A percentile compares a stretch with the other conserved stretches of the same genome.
These are phyloP conservation scores for Citrus unshiu DNA, from an alignment of 345 rosid genomes.

Conservation along the genomic window DNA sequence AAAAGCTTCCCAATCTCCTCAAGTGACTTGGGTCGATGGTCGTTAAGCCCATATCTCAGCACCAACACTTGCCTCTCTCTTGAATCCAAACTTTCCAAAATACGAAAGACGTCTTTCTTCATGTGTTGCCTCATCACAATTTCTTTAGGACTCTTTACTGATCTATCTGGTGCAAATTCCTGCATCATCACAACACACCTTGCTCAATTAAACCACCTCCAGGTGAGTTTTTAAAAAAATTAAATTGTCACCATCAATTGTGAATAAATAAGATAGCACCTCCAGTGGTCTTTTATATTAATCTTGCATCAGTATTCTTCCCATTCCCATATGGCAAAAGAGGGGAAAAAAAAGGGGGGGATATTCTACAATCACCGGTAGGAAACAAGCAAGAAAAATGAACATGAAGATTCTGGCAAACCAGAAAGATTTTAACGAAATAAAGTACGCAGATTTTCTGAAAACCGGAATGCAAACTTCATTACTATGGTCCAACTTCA, in stretches of 20 bases:
- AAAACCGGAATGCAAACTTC: background rate
- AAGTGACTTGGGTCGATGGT: constrained; percentile 55
- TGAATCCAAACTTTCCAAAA: constrained; percentile 54
- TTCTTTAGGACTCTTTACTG: constrained; percentile 46
- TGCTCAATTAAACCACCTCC: constrained; percentile 1
- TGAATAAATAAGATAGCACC: background rate
- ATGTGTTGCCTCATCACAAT: constrained; percentile 53
- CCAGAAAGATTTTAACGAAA: background rate
- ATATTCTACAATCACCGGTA: background rate
- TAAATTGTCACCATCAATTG: background rate
- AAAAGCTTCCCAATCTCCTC: constrained; percentile 70
- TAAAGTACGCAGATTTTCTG: background rate
- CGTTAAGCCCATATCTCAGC: constrained; percentile 56
- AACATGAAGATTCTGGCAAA: background rate
- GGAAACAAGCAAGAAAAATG: background rate
- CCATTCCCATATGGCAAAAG: background rate
- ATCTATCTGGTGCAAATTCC: constrained; percentile 58
- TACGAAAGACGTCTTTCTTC: constrained; percentile 43
- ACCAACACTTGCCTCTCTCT: constrained; percentile 67
- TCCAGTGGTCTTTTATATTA: background rate
- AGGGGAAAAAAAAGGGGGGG: background rate
- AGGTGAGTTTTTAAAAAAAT: background rate
- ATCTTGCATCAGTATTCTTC: background rate
- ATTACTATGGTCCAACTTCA: background rate
- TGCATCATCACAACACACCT: constrained; percentile 23